phyloP scores from a whole-genome alignment of 202 grass and related monocot genomes.

The Setaria viridis region DNA sequence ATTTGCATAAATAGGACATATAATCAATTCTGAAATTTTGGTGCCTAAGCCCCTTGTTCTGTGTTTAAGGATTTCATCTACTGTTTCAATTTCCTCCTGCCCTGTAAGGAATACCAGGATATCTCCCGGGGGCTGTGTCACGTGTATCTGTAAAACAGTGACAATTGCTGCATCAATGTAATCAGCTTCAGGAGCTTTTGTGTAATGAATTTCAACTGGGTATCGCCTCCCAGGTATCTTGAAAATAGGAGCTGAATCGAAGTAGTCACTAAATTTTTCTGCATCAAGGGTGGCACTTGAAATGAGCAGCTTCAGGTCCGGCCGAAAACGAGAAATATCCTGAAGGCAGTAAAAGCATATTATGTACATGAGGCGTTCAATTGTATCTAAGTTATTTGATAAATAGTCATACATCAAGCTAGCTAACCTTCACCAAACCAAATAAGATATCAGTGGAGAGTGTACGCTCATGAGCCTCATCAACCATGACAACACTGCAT shows the following conservation, averaged over 20 bases:
- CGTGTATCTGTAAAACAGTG: constrained; percentile 93
- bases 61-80: constrained; percentile 96
- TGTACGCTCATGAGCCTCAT: constrained; percentile 95
- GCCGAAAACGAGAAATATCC: constrained; percentile 84
- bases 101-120: constrained; percentile 92
- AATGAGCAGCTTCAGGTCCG: constrained; percentile 91
- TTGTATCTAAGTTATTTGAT: constrained; percentile 2
- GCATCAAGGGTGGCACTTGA: constrained; percentile 96
- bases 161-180: constrained; percentile 96
- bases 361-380: constrained; percentile 12
- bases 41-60: constrained; percentile 89
- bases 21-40: constrained; percentile 91
- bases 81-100: constrained; percentile 93
- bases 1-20: constrained; percentile 96
- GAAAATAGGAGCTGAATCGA: constrained; percentile 88
- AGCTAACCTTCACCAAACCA: constrained; percentile 87
- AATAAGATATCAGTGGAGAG: constrained; percentile 95
- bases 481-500: constrained; percentile 91
- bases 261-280: constrained; percentile 95
- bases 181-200: constrained; percentile 91
- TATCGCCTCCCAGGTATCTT: constrained; percentile 87
- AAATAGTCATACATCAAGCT: constrained; percentile 21
- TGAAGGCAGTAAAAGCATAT: constrained; percentile 46
- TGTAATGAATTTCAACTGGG: constrained; percentile 88
- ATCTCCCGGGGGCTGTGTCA: constrained; percentile 86